A percentile compares a stretch with the other conserved stretches of the same genome.
Conservation (phyloP, 768 basidiomycete species). For the Fomitopsis serialis region DNA sequence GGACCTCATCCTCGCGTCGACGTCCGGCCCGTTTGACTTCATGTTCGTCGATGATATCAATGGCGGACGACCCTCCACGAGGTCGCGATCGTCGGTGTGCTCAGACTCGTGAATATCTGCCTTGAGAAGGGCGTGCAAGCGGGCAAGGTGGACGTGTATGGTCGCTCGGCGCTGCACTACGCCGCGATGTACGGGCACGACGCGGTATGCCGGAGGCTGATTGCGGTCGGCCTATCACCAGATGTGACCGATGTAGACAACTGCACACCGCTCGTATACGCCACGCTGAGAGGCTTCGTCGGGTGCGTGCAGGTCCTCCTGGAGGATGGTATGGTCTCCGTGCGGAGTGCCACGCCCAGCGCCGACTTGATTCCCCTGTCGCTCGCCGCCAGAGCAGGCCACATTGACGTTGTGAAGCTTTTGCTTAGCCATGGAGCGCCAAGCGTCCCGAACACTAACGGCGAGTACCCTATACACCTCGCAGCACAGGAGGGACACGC, state of each 20-base stretch:
- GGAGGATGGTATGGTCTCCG: slow-evolving; percentile 59
- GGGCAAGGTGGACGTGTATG: slow-evolving; percentile 81
- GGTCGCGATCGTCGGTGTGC: slow-evolving; percentile 79
- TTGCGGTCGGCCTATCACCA: slow-evolving; percentile 62
- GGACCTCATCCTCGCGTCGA: slow-evolving; percentile 66
- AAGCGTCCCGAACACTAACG: slow-evolving; percentile 83
- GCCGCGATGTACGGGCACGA: slow-evolving; percentile 91
- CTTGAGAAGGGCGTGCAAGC: slow-evolving; percentile 66
- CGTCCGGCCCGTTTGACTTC: slow-evolving; percentile 77
- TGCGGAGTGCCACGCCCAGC: slow-evolving; percentile 49
- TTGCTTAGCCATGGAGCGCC: slow-evolving; percentile 74
- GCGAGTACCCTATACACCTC: slow-evolving; percentile 95
- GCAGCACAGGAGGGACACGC: slow-evolving; percentile 90
- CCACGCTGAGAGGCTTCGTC: slow-evolving; percentile 79
- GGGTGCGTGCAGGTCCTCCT: slow-evolving; percentile 82
- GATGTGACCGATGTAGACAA: slow-evolving; percentile 86
- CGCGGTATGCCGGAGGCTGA: slow-evolving; percentile 65
- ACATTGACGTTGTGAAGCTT: slow-evolving; percentile 74
- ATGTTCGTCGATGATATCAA: slow-evolving; percentile 96
- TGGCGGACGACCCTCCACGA: slow-evolving; percentile 89
- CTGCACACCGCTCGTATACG: slow-evolving; percentile 90
- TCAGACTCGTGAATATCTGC: slow-evolving; percentile 76
- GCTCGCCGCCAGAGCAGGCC: slow-evolving; percentile 86
- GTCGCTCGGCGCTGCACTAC: slow-evolving; percentile 91
- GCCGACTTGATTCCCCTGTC: slow-evolving; percentile 83